Percentiles rank a stretch among this genome's conserved stretches.
phyloP scores from a whole-genome alignment of 1,139 yeast species.

The Geotrichum siamense region DNA sequence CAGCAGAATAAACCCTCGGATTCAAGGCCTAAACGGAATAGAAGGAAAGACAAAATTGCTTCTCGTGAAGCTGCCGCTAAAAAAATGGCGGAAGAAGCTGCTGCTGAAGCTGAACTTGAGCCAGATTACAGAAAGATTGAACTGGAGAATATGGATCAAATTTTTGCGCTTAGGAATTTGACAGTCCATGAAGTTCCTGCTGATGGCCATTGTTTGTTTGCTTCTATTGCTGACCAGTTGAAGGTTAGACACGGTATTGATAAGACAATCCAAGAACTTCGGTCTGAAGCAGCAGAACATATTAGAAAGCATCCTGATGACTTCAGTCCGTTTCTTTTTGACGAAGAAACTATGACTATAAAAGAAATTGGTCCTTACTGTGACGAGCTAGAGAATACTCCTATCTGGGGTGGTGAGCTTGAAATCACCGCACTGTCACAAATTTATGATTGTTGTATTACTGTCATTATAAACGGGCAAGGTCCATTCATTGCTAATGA shows the following conservation, averaged over 20 bases:
- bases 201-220: conserved; percentile 92
- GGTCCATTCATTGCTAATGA: conserved; percentile 56
- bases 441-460: conserved; percentile 61
- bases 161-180: conserved; percentile 46
- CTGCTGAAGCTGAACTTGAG: conserved; percentile 54
- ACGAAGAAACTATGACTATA: conserved; percentile 58
- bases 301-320: conserved; percentile 59
- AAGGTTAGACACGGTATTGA: conserved; percentile 42
- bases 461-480: conserved; percentile 70
- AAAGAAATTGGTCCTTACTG: conserved; percentile 66
- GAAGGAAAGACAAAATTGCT: conserved; percentile 79
- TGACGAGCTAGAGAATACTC: conserved; percentile 56
- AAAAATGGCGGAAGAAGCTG: conserved; percentile 59
- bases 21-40: conserved; percentile 46
- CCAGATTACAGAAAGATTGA: conserved; percentile 70
- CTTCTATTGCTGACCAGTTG: conserved; percentile 77
- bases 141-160: conserved; percentile 50
- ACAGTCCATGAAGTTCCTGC: conserved; percentile 56
- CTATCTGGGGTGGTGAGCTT: conserved; percentile 96
- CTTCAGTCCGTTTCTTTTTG: conserved; percentile 75
- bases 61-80: conserved; percentile 65
- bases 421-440: conserved; percentile 77
- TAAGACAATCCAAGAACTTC: conserved; percentile 46
- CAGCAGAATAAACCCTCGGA: neutral
- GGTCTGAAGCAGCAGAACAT: conserved; percentile 59